A percentile compares a stretch with the other conserved stretches of the same genome.
Evolutionary conservation across 768 basidiomycete genomes (phyloP).

Genomic region (Chalciporus piperatus): DNA sequence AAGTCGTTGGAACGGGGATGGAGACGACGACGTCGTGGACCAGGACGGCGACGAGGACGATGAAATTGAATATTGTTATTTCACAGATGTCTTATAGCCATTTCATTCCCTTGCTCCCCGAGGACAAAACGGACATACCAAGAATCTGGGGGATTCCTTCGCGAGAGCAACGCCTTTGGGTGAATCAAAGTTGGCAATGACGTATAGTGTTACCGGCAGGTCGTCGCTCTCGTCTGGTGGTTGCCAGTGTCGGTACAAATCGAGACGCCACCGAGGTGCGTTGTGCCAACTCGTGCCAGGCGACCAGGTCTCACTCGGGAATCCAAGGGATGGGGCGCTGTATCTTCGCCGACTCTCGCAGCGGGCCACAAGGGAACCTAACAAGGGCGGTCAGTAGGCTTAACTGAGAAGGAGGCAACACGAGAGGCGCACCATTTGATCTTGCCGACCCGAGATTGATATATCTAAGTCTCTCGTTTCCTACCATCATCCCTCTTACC

Average conservation of each 20-base stretch:
- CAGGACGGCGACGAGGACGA: too few relatives aligned
- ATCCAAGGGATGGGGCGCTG: too few relatives aligned
- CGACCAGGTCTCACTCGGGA: background rate
- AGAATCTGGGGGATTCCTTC: conserved; percentile 60
- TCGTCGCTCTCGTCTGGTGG: conserved; percentile 14
- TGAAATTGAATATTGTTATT: too few relatives aligned
- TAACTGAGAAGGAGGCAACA: too few relatives aligned
- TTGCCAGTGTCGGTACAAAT: too few relatives aligned
- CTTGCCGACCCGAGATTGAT: conserved; percentile 4
- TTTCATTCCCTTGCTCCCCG: too few relatives aligned
- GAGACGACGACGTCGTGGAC: too few relatives aligned
- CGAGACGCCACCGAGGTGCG: background rate
- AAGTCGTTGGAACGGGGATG: background rate
- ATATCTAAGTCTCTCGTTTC: conserved; percentile 17
- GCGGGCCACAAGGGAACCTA: background rate
- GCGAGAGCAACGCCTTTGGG: conserved; percentile 54
- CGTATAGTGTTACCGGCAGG: conserved; percentile 48
- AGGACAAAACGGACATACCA: conserved; percentile 47
- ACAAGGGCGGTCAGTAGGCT: too few relatives aligned
- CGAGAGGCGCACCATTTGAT: background rate
- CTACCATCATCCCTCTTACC: too few relatives aligned
- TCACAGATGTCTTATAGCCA: too few relatives aligned
- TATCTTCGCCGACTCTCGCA: background rate
- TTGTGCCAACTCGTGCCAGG: background rate
- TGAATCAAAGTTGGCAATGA: conserved; percentile 79